These are phyloP conservation scores for Sugiyamaella mastotermitis DNA, from an alignment of 805 yeast genomes.

Conservation along the genomic window DNA sequence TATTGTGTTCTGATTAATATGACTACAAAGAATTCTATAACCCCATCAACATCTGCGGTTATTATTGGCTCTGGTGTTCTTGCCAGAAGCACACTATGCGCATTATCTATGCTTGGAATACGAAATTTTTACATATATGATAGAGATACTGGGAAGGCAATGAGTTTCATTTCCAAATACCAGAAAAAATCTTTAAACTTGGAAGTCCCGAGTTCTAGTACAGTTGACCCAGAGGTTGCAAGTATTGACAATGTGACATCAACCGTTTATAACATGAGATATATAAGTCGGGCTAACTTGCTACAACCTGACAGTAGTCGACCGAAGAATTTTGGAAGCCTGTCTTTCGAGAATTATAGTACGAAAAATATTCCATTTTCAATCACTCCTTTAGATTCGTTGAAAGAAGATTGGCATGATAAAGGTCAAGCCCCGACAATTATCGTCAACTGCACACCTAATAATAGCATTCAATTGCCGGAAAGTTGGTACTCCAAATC, in stretches of 20 bases:
- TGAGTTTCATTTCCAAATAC: too few relatives aligned
- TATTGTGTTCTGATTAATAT: constrained; percentile 1
- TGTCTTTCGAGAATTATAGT: constrained; percentile 5
- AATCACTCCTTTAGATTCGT: constrained; percentile 3
- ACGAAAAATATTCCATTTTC: not conserved
- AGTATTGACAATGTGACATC: constrained; percentile 2
- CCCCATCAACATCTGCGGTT: constrained; percentile 8
- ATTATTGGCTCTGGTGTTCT: constrained; percentile 7
- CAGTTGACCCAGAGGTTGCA: not conserved
- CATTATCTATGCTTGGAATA: constrained; percentile 8
- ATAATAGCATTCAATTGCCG: not conserved
- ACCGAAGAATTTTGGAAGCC: constrained; percentile 11
- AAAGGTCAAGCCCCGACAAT: constrained; percentile 6
- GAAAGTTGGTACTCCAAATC: constrained; percentile 5
- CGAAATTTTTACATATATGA: constrained; percentile 2
- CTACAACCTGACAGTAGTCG: constrained; percentile 6
- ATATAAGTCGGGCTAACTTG: constrained; percentile 3
- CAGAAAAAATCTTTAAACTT: too few relatives aligned
- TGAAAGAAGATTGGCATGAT: constrained; percentile 9
- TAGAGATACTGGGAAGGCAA: constrained; percentile 1
- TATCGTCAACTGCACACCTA: constrained; percentile 9
- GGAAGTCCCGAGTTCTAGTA: not conserved
- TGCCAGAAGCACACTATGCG: constrained; percentile 7
- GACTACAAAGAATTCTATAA: constrained; percentile 6
- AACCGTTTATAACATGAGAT: constrained; percentile 10